A percentile compares a stretch with the other conserved stretches of the same genome.
These are phyloP conservation scores for Primulina eburnea DNA, from an alignment of 257 asterid genomes.

Conservation along the genomic window DNA sequence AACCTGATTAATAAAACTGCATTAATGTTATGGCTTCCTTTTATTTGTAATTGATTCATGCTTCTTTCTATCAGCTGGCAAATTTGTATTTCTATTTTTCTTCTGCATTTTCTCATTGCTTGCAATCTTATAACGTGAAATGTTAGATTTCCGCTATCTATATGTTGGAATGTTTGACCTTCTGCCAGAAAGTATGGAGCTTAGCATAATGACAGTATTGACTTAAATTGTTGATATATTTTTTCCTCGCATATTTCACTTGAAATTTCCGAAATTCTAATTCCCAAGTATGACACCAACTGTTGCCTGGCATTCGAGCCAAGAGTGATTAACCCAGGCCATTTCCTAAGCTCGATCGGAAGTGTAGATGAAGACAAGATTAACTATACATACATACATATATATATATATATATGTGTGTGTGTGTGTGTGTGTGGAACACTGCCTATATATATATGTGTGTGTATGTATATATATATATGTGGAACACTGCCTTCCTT, in stretches of 20 bases:
- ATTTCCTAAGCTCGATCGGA: constrained; percentile 6
- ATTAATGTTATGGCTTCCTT: too few relatives aligned
- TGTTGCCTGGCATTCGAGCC: background rate
- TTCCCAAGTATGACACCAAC: background rate
- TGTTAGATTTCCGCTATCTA: background rate
- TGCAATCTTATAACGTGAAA: background rate
- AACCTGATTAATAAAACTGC: too few relatives aligned
- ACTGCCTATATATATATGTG: too few relatives aligned
- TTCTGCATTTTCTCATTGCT: too few relatives aligned
- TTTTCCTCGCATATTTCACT: background rate
- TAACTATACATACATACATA: too few relatives aligned
- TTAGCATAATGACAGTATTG: background rate
- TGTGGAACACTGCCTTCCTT: constrained; percentile 11
- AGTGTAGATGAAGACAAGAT: background rate
- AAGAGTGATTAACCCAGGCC: background rate
- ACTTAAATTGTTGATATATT: background rate
- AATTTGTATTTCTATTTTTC: too few relatives aligned
- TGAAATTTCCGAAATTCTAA: background rate
- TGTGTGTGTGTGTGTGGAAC: too few relatives aligned
- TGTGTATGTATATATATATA: too few relatives aligned
- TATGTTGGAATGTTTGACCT: background rate
- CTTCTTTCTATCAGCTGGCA: too few relatives aligned
- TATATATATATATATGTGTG: too few relatives aligned
- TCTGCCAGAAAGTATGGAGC: background rate
- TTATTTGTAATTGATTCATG: too few relatives aligned